Percentiles rank a stretch among this genome's conserved stretches.
phyloP scores from a whole-genome alignment of 2,329 filamentous ascomycete genomes.

The Aspergillus luchuensis region DNA sequence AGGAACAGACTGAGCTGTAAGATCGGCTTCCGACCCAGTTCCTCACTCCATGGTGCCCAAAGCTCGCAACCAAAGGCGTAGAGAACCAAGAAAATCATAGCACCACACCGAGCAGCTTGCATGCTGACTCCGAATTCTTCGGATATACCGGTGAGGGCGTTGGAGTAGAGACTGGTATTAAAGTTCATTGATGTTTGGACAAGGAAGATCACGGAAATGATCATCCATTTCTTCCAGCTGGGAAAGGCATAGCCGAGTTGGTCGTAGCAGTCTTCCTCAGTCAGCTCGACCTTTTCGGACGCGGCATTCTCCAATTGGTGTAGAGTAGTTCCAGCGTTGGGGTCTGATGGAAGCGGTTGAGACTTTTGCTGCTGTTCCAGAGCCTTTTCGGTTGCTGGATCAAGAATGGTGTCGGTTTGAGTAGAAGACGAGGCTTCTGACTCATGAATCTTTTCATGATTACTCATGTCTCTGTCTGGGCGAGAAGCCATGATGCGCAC shows the following conservation, averaged over 20 bases:
- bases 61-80: slow-evolving; percentile 87
- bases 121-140: slow-evolving; percentile 68
- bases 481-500: slow-evolving; percentile 24
- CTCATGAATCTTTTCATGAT: slow-evolving; percentile 29
- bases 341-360: slow-evolving; percentile 18
- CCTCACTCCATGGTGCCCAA: slow-evolving; percentile 86
- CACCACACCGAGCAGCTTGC: slow-evolving; percentile 71
- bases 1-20: slow-evolving; percentile 72
- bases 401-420: slow-evolving; percentile 30
- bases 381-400: slow-evolving; percentile 25
- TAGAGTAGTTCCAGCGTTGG: slow-evolving; percentile 20
- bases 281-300: slow-evolving; percentile 40
- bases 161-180: slow-evolving; percentile 74
- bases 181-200: slow-evolving; percentile 79
- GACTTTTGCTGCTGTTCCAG: slow-evolving; percentile 17
- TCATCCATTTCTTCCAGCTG: slow-evolving; percentile 68
- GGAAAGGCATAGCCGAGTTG: slow-evolving; percentile 66
- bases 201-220: slow-evolving; percentile 71
- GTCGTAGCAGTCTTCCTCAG: slow-evolving; percentile 63
- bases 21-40: slow-evolving; percentile 75
- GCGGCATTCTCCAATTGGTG: slow-evolving; percentile 31
- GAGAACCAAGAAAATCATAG: slow-evolving; percentile 74
- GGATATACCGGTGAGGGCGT: slow-evolving; percentile 65
- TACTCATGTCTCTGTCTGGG: slow-evolving; percentile 21
- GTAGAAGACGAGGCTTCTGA: slow-evolving; percentile 39